These are phyloP conservation scores for Cyberlindnera samutprakarnensis DNA, from an alignment of 805 yeast species.

Conservation along the genomic window DNA sequence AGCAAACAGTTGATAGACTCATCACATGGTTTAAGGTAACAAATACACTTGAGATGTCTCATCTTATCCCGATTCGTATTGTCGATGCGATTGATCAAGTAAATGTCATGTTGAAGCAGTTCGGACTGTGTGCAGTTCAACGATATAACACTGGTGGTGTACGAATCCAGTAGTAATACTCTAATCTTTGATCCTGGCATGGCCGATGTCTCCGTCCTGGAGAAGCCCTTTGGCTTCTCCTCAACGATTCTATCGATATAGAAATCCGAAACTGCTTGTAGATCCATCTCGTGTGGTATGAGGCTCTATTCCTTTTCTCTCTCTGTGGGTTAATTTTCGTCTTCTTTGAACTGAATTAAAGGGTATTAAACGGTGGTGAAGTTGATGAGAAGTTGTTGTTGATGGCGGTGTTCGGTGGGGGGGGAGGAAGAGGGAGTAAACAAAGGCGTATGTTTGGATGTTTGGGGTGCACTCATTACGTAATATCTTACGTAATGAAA, in stretches of 20 bases:
- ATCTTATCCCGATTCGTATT: slow-evolving; percentile 56
- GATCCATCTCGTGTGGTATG: no score
- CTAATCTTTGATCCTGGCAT: slow-evolving; percentile 39
- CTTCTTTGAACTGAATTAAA: no score
- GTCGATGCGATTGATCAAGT: slow-evolving; percentile 66
- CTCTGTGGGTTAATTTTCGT: no score
- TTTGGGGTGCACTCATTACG: no score
- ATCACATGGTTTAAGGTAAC: slow-evolving; percentile 67
- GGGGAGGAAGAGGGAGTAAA: no score
- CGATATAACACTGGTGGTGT: slow-evolving; percentile 81
- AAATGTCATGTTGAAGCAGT: slow-evolving; percentile 75
- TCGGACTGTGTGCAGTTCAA: slow-evolving; percentile 84
- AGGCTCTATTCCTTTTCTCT: no score
- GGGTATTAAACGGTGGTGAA: no score
- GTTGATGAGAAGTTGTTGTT: no score
- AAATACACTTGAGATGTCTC: slow-evolving; percentile 76
- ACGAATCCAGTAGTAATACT: slow-evolving; percentile 71
- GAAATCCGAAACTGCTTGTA: slow-evolving; percentile 37
- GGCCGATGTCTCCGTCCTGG: slow-evolving; percentile 7
- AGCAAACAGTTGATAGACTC: slow-evolving; percentile 53
- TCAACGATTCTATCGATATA: slow-evolving; percentile 35
- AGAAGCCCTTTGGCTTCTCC: slow-evolving; percentile 7
- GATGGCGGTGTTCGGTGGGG: no score
- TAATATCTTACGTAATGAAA: no score
- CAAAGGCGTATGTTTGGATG: no score